Base-by-base conservation (phyloP, 495 filamentous ascomycete genomes). In the Neurospora sublineolata region DNA sequence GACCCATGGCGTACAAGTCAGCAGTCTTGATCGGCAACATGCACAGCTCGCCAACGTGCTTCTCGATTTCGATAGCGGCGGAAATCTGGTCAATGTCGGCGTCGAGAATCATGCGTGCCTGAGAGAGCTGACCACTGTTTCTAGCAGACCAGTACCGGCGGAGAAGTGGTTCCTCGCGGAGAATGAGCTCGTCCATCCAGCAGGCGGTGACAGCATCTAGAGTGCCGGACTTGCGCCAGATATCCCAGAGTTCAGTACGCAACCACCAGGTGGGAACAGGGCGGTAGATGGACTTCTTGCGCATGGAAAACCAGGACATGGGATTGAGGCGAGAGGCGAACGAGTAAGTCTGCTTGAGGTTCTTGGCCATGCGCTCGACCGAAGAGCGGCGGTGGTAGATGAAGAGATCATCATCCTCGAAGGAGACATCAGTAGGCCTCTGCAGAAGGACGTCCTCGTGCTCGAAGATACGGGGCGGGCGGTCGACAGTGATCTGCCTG, bases 1-100 rank as follows among this genome's bases (percentile, higher is more conserved):
- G 84, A 27, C 89, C 88, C 75, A 91, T 90, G 74, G 86, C 87
- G 77, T 87, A 87, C 12, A 90, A 78, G 79, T 91, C 89, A 33
- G 85, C 85, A 10, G 88, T 82, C 75, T 89, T 90, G 74, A 89
- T 84, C 6, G 89, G 88, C 3, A 91, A 78, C 0, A 87, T 84
- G 37, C 76, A 77, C 81, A 88, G 86, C 86, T 89, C 70, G 81
- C 85, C 71, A 82, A 88, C 69, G 87, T 85, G 69, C 74, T 86
- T 85, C 60, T 89, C 87, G 20, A 91, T 77, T 73, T 91, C 89
- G 11, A 88, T 85, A 70, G 85, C 88, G 10, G 88, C 86, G 76
- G 87, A 87, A 73, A 91, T 83, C 9, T 84, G 82, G 76, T 90
- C 88, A 9, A 85, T 86, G 37, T 85, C 81, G 16, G 83, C 76